phyloP scores from a whole-genome alignment of 768 basidiomycete genomes.

The Glaciozyma antarctica region DNA sequence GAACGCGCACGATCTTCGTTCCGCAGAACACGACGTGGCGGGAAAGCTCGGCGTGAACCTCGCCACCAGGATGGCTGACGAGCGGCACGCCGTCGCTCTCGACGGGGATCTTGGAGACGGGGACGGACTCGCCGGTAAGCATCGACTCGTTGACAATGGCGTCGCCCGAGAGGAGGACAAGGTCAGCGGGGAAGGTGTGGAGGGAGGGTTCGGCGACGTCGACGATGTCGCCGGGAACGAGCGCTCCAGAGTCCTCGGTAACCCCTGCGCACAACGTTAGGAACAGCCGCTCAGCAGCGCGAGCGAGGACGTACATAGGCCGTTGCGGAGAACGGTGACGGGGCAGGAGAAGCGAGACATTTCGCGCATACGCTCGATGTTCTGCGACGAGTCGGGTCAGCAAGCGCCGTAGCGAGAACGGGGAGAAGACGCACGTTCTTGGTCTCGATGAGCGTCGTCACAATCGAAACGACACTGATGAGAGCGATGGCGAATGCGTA shows the following conservation, averaged over 20 bases:
- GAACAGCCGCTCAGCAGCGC: not conserved
- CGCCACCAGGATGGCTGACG: slow-evolving; percentile 46
- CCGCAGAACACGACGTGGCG: slow-evolving; percentile 84
- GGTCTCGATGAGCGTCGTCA: slow-evolving; percentile 81
- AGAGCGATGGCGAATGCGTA: slow-evolving; percentile 94
- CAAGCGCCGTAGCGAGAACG: not conserved
- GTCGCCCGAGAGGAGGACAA: slow-evolving; percentile 87
- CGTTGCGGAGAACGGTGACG: slow-evolving; percentile 59
- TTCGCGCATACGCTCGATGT: slow-evolving; percentile 84
- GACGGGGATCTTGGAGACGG: slow-evolving; percentile 79
- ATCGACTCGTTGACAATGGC: slow-evolving; percentile 98
- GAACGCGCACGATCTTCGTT: slow-evolving; percentile 76
- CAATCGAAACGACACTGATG: slow-evolving; percentile 74
- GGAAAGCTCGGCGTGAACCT: slow-evolving; percentile 52
- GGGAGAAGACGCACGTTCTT: slow-evolving; percentile 54
- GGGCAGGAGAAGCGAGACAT: slow-evolving; percentile 86
- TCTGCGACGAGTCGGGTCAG: slow-evolving; percentile 45
- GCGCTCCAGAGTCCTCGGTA: slow-evolving; percentile 70
- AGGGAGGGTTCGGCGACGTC: slow-evolving; percentile 72
- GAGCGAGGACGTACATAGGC: slow-evolving; percentile 52
- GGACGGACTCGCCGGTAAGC: slow-evolving; percentile 97
- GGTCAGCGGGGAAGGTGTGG: slow-evolving; percentile 71
- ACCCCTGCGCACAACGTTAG: slow-evolving; percentile 8
- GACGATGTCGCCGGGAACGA: slow-evolving; percentile 87
- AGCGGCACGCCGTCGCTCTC: slow-evolving; percentile 62